Evolutionary conservation across 495 filamentous ascomycete genomes (phyloP).

Genomic region (Corynascus novoguineensis): DNA sequence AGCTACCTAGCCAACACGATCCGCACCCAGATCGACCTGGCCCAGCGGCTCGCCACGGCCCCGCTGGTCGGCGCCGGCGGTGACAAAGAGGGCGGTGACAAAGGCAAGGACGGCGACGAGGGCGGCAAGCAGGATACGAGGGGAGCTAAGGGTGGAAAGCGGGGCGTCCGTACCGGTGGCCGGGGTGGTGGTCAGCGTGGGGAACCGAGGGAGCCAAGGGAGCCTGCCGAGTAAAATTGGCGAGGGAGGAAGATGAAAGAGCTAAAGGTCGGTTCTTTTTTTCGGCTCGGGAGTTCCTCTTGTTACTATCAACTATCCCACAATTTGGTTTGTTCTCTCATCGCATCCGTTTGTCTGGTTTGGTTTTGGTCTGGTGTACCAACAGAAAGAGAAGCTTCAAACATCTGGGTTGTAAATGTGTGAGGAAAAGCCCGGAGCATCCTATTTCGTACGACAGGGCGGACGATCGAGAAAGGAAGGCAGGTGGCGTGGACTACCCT

Average conservation of each 20-base stretch:
- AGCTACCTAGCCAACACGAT: slow-evolving; percentile 98
- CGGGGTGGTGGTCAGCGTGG: slow-evolving; percentile 37
- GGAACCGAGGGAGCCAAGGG: slow-evolving; percentile 40
- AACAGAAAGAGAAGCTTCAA: no score
- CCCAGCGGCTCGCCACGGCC: slow-evolving; percentile 85
- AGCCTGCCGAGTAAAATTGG: slow-evolving; percentile 25
- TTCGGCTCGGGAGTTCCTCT: no score
- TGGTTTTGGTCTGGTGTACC: no score
- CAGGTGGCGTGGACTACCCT: no score
- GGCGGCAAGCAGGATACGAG: slow-evolving; percentile 26
- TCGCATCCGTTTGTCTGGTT: no score
- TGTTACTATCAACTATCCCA: no score
- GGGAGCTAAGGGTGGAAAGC: slow-evolving; percentile 30
- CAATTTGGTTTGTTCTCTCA: no score
- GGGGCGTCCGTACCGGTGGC: slow-evolving; percentile 37
- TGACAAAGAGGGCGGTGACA: slow-evolving; percentile 43
- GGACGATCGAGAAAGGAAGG: no score
- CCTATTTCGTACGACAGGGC: no score
- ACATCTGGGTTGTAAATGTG: no score
- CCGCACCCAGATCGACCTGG: slow-evolving; percentile 96
- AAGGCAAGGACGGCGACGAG: slow-evolving; percentile 25
- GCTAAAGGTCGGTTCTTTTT: no score
- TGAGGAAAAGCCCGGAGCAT: no score
- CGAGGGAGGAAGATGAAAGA: slow-evolving; percentile 25
- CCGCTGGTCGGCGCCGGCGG: slow-evolving; percentile 64